Evolutionary conservation across 2,329 filamentous ascomycete genomes (phyloP), one percentile per base, ranked within the genome.

Genomic region (Chaetomiaceae sp.): DNA sequence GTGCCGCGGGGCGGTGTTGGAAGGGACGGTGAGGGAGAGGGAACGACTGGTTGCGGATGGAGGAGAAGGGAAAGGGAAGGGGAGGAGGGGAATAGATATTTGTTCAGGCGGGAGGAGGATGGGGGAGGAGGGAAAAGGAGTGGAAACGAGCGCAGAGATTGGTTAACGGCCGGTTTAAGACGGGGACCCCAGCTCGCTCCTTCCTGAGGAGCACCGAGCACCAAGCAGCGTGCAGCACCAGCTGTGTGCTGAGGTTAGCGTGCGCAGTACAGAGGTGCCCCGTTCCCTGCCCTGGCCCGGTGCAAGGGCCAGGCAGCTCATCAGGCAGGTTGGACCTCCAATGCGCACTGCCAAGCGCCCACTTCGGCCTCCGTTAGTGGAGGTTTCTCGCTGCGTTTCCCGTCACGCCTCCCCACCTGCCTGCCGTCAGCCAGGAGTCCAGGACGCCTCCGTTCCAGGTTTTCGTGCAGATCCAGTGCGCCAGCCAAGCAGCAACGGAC

Each of bases 111-210:
- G 69, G 72, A 75, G 68, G 67, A 74, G 69, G 69, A 73, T 68
- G 65, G 66, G 70, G 67, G 65, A 70, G 41, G 68, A 70, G 65
- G 69, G 69, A 71, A 71, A 73, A 72, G 72, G 74, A 76, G 70
- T 73, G 72, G 73, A 70, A 69, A 73, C 69, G 75, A 62, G 65
- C 29, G 62, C 64, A 59, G 58, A 58, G 56, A 58, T 60, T 60
- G 58, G 60, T 60, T 64, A 62, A 61, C 61, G 64, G 65, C 65
- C 64, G 58, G 63, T 68, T 70, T 69, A 69, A 71, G 66, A 69
- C 67, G 66, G 58, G 60, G 54, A 50, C 55, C 59, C 58, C 57
- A 53, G 56, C 48, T 55, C 49, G 47, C 46, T 49, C 41, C 42
- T 27, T 39, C 47, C 44, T 50, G 45, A 45, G 51, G 49, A 51